Base-by-base conservation (phyloP, 352 stramenopile species). In the Phytopythium montanum region DNA sequence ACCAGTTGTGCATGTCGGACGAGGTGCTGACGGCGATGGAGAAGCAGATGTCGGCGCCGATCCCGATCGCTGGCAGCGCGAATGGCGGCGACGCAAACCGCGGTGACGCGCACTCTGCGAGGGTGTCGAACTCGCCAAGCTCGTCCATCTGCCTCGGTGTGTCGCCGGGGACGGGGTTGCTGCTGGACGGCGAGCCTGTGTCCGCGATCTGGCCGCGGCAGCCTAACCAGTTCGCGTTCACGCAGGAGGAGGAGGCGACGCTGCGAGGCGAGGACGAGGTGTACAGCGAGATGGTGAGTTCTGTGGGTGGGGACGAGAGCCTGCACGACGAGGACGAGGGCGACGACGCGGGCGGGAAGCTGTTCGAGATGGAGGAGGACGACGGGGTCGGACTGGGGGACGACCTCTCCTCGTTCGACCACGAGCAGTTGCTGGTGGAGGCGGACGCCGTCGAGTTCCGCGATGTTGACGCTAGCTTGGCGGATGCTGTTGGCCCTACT, bases 171-270 rank as follows among this genome's bases (percentile, higher is more conserved):
- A 71, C 71, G 1, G 76, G 64, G 19, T 12, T 56, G 0, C 88
- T 80, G 4, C 84, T 89, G 54, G 85, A 94, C 28, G 85, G 79
- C 14, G 81, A 94, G 33, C 85, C 85, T 1, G 73, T 84, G 31
- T 81, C 81, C 34, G 85, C 85, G 9, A 63, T 94, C 13, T 94
- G 85, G 85, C 85, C 85, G 26, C 73, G 85, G 19, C 81, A 89
- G 54, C 85, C 85, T 12, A 81, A 92, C 55, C 79, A 94, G 64
- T 94, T 94, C 57, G 85, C 81, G 9, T 94, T 94, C 51, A 91
- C 85, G 16, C 85, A 94, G 61, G 83, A 91, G 57, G 83, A 94
- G 64, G 84, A 94, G 50, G 73, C 69, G 29, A 80, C 75, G 13
- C 46, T 69, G 10, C 66, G 75, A 25, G 75, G 62, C 10, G 79